Evolutionary conservation across 768 basidiomycete species (phyloP), one percentile per base, ranked within the genome.

Genomic region (Leccinum incarnatum): DNA sequence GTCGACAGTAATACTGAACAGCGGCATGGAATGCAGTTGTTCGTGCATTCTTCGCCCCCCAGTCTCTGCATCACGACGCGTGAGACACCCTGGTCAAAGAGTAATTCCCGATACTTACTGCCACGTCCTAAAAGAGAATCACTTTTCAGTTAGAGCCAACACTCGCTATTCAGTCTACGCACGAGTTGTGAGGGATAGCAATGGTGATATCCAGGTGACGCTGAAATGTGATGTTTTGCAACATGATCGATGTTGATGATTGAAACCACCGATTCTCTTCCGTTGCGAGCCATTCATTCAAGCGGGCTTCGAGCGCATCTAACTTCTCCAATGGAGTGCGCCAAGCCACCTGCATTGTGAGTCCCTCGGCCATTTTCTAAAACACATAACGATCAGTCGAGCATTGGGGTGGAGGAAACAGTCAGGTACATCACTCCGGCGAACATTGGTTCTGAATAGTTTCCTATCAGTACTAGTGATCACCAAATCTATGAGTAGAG

Each of bases 211-310:
- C 86, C 48, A 93, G 67, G 64, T 84, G 83, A 51, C 83, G 78
- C 69, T 90, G 88, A 62, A 78, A 85, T 17, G 80, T 75, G 68
- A 92, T 89, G 21, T 80, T 75, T 66, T 88, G 87, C 49, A 89
- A 66, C 5, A 75, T 79, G 58, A 91, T 74, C 32, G 79, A 81
- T 10, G 89, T 92, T 29, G 77, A 79, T 4, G 90, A 84, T 53
- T 86, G 80, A 65, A 80, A 91, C 89, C 89, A 91, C 21, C 90
- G 78, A 65, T 91, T 88, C 68, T 89, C 86, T 67, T 92, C 91
- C 9, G 85, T 89, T 29, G 81, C 77, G 10, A 93, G 79, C 91
- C 91, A 92, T 45, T 83, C 80, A 60, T 91, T 91, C 59, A 93
- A 69, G 52, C 74, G 76, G 56, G 79, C 78, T 67, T 90, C 87